Evolutionary conservation across 2,329 filamentous ascomycete genomes (phyloP).

Genomic region (Sporothrix curviconia): DNA sequence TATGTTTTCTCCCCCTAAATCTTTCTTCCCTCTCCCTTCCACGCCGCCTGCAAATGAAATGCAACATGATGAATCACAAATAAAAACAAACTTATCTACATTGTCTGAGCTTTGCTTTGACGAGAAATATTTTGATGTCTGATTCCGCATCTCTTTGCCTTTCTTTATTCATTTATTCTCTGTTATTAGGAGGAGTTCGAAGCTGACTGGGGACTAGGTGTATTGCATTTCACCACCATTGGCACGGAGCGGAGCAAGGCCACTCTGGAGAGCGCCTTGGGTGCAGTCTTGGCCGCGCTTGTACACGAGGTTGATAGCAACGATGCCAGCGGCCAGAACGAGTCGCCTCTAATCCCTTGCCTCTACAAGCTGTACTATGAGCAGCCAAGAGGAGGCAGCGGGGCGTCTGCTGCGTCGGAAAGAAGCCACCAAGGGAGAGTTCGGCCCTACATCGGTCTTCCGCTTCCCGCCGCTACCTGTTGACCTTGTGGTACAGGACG

Average conservation of each 20-base stretch:
- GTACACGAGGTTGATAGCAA: slow-evolving; percentile 24
- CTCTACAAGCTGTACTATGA: slow-evolving; percentile 53
- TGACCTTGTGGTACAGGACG: slow-evolving; percentile 70
- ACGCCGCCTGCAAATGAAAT: background rate
- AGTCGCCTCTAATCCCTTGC: slow-evolving; percentile 23
- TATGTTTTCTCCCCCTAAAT: slow-evolving; percentile 50
- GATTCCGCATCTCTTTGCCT: slow-evolving; percentile 22
- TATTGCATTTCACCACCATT: slow-evolving; percentile 37
- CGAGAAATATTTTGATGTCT: slow-evolving; percentile 50
- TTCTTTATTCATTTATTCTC: background rate
- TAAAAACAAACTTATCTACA: slow-evolving; percentile 99
- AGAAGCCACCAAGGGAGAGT: too few species aligned
- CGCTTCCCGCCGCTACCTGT: slow-evolving; percentile 53
- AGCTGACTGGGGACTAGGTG: slow-evolving; percentile 30
- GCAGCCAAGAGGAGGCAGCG: slow-evolving; percentile 37
- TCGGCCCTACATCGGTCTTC: slow-evolving; percentile 28
- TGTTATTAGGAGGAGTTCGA: background rate
- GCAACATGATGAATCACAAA: slow-evolving; percentile 69
- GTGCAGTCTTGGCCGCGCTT: slow-evolving; percentile 30
- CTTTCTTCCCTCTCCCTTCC: background rate
- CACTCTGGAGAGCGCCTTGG: slow-evolving; percentile 36
- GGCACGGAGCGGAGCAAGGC: slow-evolving; percentile 30
- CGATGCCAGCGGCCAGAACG: slow-evolving; percentile 22
- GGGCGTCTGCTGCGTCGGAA: too few species aligned
- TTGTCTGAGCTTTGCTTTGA: slow-evolving; percentile 90